Conservation (phyloP, 2,329 filamentous ascomycete species). For the Hymenoscyphus fraxineus region DNA sequence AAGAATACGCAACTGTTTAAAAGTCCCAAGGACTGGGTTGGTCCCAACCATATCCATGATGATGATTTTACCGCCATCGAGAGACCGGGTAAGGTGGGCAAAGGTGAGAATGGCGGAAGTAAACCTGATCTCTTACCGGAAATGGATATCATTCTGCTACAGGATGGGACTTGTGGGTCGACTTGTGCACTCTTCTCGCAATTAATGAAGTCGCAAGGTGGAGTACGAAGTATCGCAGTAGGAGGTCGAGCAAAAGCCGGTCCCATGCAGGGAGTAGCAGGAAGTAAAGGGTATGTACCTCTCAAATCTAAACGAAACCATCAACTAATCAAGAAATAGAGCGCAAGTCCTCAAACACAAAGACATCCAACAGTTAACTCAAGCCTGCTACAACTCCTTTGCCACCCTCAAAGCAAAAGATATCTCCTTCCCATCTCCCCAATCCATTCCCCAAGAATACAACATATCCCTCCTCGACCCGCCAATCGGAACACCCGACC, state of each 20-base stretch:
- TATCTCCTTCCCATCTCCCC: neutral
- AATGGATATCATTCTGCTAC: conserved; percentile 42
- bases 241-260: conserved; percentile 46
- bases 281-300: neutral
- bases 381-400: neutral
- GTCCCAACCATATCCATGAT: neutral
- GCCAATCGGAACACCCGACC: conserved; percentile 12
- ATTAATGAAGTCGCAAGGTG: conserved; percentile 51
- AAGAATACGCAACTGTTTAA: neutral
- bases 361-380: neutral
- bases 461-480: conserved; percentile 1
- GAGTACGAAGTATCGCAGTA: conserved; percentile 50
- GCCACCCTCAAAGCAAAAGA: neutral
- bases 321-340: neutral
- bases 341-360: neutral
- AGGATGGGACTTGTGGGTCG: conserved; percentile 55
- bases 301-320: too few relatives aligned
- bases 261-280: conserved; percentile 47
- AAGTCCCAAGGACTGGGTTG: neutral
- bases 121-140: conserved; percentile 36
- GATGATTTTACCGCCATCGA: neutral
- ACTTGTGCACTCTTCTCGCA: conserved; percentile 55
- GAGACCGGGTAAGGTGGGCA: neutral
- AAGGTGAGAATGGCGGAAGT: neutral
- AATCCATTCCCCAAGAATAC: conserved; percentile 6